A percentile compares a stretch with the other conserved stretches of the same genome.
phyloP scores from a whole-genome alignment of 2,329 filamentous ascomycete genomes.

The Akanthomyces uredinophilus region DNA sequence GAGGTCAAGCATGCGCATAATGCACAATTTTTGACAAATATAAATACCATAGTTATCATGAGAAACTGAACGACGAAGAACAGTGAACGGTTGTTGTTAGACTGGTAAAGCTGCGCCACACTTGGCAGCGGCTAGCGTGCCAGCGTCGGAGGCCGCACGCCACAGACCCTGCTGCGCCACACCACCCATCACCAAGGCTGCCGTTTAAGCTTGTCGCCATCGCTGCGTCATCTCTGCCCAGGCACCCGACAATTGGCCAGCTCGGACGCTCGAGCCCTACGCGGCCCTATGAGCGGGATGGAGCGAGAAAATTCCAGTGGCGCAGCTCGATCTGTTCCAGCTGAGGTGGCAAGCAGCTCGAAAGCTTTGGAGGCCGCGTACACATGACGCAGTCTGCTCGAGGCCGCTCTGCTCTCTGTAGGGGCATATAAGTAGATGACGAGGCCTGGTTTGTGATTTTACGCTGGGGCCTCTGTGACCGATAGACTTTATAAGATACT shows the following conservation, averaged over 20 bases:
- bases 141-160: constrained; percentile 2
- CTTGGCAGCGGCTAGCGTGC: neutral
- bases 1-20: no score
- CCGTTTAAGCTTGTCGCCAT: constrained; percentile 4
- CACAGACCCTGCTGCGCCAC: constrained; percentile 8
- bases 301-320: constrained; percentile 7
- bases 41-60: no score
- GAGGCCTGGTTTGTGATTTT: constrained; percentile 4
- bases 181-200: neutral
- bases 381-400: neutral
- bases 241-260: constrained; percentile 1
- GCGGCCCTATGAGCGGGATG: constrained; percentile 6
- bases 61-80: no score
- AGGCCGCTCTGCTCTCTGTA: neutral
- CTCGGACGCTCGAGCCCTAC: neutral
- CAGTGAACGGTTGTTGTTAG: no score
- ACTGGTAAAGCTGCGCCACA: neutral
- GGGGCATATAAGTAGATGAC: constrained; percentile 7
- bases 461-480: neutral
- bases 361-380: constrained; percentile 1
- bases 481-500: neutral
- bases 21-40: no score
- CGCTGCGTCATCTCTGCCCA: constrained; percentile 2
- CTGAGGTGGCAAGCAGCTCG: neutral
- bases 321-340: neutral